Evolutionary conservation across 768 basidiomycete species (phyloP).

Genomic region (Russula sp.): DNA sequence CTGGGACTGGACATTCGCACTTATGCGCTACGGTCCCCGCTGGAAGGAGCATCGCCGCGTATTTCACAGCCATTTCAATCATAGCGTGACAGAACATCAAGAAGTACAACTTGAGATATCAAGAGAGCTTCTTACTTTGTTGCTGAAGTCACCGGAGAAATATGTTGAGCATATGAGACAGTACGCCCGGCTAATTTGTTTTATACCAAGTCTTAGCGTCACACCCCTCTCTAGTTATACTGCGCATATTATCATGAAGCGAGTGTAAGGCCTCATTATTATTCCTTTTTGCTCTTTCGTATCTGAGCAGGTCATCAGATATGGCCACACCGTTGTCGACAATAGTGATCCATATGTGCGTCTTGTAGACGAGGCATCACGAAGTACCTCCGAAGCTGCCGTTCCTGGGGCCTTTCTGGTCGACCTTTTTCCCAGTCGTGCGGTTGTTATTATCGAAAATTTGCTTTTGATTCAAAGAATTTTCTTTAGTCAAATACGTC

Average conservation of each 20-base stretch:
- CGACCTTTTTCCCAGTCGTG: constrained; percentile 24
- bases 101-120: constrained; percentile 18
- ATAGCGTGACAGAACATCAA: constrained; percentile 9
- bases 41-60: constrained; percentile 25
- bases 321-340: constrained; percentile 18
- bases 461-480: background rate
- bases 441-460: background rate
- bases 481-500: constrained; percentile 22
- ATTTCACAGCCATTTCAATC: constrained; percentile 23
- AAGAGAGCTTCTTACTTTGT: constrained; percentile 14
- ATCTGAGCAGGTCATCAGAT: constrained; percentile 6
- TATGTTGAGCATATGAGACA: constrained; percentile 16
- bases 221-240: constrained; percentile 1
- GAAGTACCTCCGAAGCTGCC: constrained; percentile 16
- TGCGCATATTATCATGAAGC: constrained; percentile 13
- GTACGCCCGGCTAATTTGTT: constrained; percentile 1
- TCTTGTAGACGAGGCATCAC: constrained; percentile 13
- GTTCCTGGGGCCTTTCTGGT: constrained; percentile 22
- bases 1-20: constrained; percentile 22
- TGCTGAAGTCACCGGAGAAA: constrained; percentile 19
- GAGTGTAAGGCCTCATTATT: constrained; percentile 4
- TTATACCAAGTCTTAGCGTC: background rate
- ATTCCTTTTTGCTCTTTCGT: background rate
- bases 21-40: constrained; percentile 22
- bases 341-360: constrained; percentile 17